These are phyloP conservation scores for Mesembryanthemum crystallinum DNA, from an alignment of 148 eudicot species.

Conservation along the genomic window DNA sequence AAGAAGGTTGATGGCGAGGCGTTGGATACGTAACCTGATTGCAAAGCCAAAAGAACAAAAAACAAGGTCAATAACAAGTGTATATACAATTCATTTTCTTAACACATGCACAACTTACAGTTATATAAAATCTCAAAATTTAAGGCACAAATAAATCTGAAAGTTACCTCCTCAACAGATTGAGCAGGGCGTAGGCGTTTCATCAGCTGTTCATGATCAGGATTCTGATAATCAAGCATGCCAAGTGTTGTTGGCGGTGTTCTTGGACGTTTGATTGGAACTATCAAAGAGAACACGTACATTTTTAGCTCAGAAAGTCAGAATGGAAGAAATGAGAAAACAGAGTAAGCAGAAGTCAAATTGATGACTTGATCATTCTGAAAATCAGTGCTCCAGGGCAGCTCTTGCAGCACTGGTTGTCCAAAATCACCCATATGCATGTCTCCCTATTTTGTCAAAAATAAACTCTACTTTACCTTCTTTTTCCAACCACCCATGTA, in stretches of 20 bases:
- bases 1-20: conserved; percentile 57
- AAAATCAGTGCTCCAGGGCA: background rate
- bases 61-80: background rate
- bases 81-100: background rate
- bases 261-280: conserved; percentile 65
- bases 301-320: background rate
- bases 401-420: background rate
- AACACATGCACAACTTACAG: background rate
- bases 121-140: background rate
- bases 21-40: conserved; percentile 79
- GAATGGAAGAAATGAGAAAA: background rate
- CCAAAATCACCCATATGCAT: background rate
- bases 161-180: conserved; percentile 76
- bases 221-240: conserved; percentile 68
- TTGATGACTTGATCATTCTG: background rate
- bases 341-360: background rate
- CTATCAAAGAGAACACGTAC: conserved; percentile 30
- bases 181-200: conserved; percentile 81
- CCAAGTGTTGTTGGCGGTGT: conserved; percentile 69
- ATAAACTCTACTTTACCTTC: background rate
- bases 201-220: conserved; percentile 88
- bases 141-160: background rate
- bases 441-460: background rate
- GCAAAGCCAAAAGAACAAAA: background rate
- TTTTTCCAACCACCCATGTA: background rate